Percentiles rank a stretch among this genome's conserved stretches.
These are phyloP conservation scores for Exophiala lecanii-corni DNA, from an alignment of 2,329 filamentous ascomycete species.

Conservation along the genomic window DNA sequence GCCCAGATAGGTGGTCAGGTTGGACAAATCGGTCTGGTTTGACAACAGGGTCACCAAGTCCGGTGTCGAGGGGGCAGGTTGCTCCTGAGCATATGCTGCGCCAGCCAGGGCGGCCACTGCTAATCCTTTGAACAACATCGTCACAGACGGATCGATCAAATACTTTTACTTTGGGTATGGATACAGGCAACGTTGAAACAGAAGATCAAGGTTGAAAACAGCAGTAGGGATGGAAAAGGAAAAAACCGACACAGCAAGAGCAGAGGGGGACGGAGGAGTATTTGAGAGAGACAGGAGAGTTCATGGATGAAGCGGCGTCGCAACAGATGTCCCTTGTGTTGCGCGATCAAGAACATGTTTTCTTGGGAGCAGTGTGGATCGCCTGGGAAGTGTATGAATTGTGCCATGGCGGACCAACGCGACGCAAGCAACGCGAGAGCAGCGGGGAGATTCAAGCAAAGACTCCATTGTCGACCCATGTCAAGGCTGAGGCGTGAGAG, in stretches of 20 bases:
- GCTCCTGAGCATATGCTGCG: constrained; percentile 21
- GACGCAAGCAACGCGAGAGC: no score
- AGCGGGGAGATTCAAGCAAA: no score
- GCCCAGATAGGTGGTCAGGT: constrained; percentile 17
- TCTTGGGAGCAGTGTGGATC: no score
- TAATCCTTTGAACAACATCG: constrained; percentile 26
- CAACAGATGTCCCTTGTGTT: background rate
- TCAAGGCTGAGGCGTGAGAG: background rate
- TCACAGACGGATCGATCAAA: constrained; percentile 6
- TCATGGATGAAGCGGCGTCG: no score
- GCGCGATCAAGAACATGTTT: constrained; percentile 2
- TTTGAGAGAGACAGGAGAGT: background rate
- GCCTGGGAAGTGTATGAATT: no score
- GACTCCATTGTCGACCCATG: background rate
- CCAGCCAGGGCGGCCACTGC: constrained; percentile 23
- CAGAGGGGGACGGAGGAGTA: background rate
- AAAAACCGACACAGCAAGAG: background rate
- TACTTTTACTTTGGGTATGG: background rate
- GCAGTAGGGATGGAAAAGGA: constrained; percentile 1
- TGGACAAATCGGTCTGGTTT: constrained; percentile 19
- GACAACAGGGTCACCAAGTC: constrained; percentile 16
- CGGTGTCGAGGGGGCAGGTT: background rate
- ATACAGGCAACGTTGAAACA: background rate
- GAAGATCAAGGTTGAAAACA: background rate
- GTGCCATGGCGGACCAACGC: no score